phyloP scores from a whole-genome alignment of 345 rosid species.

The Corchorus capsularis region DNA sequence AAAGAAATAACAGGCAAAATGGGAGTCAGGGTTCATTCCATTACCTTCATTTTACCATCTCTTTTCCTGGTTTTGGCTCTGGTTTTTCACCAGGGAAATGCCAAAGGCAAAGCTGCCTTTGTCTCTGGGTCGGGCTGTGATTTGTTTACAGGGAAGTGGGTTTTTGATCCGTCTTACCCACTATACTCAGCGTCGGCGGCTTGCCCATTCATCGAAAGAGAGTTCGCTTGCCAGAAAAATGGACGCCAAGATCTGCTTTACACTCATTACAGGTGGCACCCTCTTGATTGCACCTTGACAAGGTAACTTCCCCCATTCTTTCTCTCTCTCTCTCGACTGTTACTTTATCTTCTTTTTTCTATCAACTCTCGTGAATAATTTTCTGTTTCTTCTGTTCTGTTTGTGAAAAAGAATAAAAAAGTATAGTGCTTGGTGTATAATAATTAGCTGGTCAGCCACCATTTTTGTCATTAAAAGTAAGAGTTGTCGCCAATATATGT shows the following conservation, averaged over 20 bases:
- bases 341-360: neutral
- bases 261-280: conserved; percentile 73
- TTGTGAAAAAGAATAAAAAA: neutral
- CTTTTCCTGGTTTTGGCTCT: neutral
- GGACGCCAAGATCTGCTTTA: conserved; percentile 72
- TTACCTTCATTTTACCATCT: neutral
- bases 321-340: neutral
- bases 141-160: conserved; percentile 74
- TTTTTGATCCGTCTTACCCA: conserved; percentile 61
- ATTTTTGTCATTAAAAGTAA: conserved; percentile 1
- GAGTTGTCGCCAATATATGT: neutral
- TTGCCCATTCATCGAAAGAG: conserved; percentile 72
- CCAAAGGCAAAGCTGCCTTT: no score
- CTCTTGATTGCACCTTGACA: conserved; percentile 52
- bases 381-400: neutral
- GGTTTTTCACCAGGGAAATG: neutral
- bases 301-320: conserved; percentile 32
- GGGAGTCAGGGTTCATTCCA: neutral
- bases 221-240: conserved; percentile 62
- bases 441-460: neutral
- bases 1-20: neutral
- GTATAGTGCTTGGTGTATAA: neutral
- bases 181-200: conserved; percentile 46
- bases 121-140: conserved; percentile 30
- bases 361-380: neutral